These are phyloP conservation scores for Phoma sp. DNA, from an alignment of 2,329 filamentous ascomycete species.

Conservation along the genomic window DNA sequence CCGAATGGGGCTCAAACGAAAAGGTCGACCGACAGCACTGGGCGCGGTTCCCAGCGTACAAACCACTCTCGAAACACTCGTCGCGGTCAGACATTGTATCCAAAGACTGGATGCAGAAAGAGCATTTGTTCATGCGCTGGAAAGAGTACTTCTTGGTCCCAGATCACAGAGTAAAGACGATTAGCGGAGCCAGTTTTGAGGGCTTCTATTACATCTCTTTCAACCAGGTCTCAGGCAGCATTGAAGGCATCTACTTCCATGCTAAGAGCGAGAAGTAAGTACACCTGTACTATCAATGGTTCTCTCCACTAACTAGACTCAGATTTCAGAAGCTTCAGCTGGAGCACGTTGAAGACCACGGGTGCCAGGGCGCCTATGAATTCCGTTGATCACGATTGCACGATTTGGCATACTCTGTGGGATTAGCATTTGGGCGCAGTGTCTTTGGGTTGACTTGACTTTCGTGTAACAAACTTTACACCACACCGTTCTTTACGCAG, in stretches of 20 bases:
- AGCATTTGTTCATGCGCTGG: slow-evolving; percentile 98
- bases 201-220: slow-evolving; percentile 99
- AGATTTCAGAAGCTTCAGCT: slow-evolving; percentile 94
- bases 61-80: slow-evolving; percentile 72
- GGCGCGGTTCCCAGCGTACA: slow-evolving; percentile 87
- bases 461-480: slow-evolving; percentile 38
- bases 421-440: slow-evolving; percentile 41
- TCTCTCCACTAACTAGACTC: slow-evolving; percentile 27
- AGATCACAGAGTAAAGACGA: slow-evolving; percentile 88
- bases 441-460: slow-evolving; percentile 25
- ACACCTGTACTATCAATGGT: background rate
- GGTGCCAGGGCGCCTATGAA: slow-evolving; percentile 86
- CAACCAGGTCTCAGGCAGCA: slow-evolving; percentile 84
- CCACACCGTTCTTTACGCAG: slow-evolving; percentile 38
- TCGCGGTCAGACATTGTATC: slow-evolving; percentile 65
- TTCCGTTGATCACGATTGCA: slow-evolving; percentile 70
- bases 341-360: slow-evolving; percentile 83
- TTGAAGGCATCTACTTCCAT: slow-evolving; percentile 97
- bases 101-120: slow-evolving; percentile 77
- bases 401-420: slow-evolving; percentile 32
- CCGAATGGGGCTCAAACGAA: slow-evolving; percentile 88
- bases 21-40: slow-evolving; percentile 94
- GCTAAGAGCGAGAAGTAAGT: slow-evolving; percentile 95
- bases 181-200: slow-evolving; percentile 94
- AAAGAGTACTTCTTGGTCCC: slow-evolving; percentile 98